Base-by-base conservation (phyloP, 2,329 filamentous ascomycete species). In the Alternaria panax region DNA sequence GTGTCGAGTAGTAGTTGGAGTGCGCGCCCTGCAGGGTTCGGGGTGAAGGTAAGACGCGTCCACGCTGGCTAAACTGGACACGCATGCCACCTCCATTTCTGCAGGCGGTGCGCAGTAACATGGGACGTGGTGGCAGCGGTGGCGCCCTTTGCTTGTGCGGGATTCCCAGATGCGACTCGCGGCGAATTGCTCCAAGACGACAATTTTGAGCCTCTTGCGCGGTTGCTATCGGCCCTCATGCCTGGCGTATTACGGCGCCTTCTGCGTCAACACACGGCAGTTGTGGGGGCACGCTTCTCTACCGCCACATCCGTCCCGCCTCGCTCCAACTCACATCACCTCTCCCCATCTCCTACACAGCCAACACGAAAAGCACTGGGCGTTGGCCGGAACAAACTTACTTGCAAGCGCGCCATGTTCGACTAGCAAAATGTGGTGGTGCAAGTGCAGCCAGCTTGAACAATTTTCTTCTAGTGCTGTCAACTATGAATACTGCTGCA, bases 81-180 rank as follows among this genome's bases (percentile, higher is more conserved):
- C 67, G 66, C 69, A 73, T 54, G 70, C 75, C 75, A 75, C 77
- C 25, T 56, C 52, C 75, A 74, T 77, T 54, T 63, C 70, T 69
- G 65, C 66, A 63, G 40, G 54, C 57, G 60, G 65, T 65, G 66
- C 69, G 71, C 68, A 70, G 66, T 53, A 70, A 71, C 73, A 75
- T 76, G 68, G 60, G 54, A 64, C 52, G 63, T 50, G 42, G 63
- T 62, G 57, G 63, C 68, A 65, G 67, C 65, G 57, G 53, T 20
- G 60, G 67, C 61, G 64, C 60, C 57, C 57, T 50, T 57, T 50
- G 57, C 42, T 60, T 56, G 60, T 68, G 62, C 59, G 64, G 38
- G 58, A 62, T 50, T 32, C 47, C 61, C 51, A 25, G 40, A 59
- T 59, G 59, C 42, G 57, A 59, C 57, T 50, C 24, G 51, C 59